phyloP scores from a whole-genome alignment of 176 grass and related monocot genomes.

The Oryza rufipogon region DNA sequence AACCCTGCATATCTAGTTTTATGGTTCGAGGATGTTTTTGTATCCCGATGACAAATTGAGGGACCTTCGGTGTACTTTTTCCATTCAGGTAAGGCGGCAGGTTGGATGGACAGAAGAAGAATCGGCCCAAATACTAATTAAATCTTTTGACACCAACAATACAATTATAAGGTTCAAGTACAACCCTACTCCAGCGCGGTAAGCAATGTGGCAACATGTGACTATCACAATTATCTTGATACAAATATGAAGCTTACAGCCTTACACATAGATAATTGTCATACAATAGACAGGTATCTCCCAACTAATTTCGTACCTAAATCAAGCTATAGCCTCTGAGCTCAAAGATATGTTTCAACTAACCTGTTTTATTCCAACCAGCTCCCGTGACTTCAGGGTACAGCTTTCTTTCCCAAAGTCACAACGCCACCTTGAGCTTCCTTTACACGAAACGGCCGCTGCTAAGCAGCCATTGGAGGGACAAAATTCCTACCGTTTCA shows the following conservation, averaged over 20 bases:
- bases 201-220: constrained; percentile 9
- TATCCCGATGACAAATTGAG: no score
- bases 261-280: constrained; percentile 21
- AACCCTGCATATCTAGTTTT: no score
- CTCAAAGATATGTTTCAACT: constrained; percentile 27
- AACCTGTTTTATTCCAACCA: constrained; percentile 38
- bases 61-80: no score
- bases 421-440: constrained; percentile 15
- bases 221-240: not conserved
- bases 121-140: constrained; percentile 41
- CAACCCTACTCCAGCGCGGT: constrained; percentile 44
- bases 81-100: not conserved
- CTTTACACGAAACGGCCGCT: constrained; percentile 5
- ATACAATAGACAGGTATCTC: constrained; percentile 11
- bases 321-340: constrained; percentile 7
- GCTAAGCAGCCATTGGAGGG: not conserved
- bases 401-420: constrained; percentile 25
- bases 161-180: not conserved
- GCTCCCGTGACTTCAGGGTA: constrained; percentile 47
- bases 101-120: constrained; percentile 43
- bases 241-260: constrained; percentile 13
- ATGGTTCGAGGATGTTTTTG: no score
- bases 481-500: constrained; percentile 47
- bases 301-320: constrained; percentile 43
- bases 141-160: constrained; percentile 14